These are phyloP conservation scores for Kalanchoe fedtschenkoi DNA, from an alignment of 164 flowering plant genomes.

Conservation along the genomic window DNA sequence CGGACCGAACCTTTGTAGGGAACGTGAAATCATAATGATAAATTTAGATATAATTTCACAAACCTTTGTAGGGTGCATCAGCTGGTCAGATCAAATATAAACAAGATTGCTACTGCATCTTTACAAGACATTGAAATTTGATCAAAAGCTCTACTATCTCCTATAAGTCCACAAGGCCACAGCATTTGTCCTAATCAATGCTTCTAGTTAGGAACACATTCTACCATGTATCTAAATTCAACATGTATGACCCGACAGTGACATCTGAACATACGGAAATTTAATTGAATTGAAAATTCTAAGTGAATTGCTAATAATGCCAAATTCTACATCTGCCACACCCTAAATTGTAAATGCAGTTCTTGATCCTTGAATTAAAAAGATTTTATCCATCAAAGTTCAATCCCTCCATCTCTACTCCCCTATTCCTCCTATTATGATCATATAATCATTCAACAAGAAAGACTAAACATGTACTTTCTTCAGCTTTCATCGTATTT, in stretches of 20 bases:
- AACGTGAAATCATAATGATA: not conserved
- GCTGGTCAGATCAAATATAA: slow-evolving; percentile 92
- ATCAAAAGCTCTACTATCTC: slow-evolving; percentile 43
- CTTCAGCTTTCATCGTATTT: too few species aligned
- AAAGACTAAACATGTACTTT: too few species aligned
- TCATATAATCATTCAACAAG: too few species aligned
- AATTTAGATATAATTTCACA: not conserved
- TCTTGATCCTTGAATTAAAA: slow-evolving; percentile 49
- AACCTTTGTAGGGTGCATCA: slow-evolving; percentile 81
- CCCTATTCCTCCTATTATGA: too few species aligned
- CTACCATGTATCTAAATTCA: not conserved
- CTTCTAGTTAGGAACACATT: not conserved
- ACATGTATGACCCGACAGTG: not conserved
- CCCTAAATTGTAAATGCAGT: slow-evolving; percentile 85
- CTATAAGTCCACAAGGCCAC: slow-evolving; percentile 21
- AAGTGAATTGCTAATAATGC: not conserved
- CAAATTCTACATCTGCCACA: slow-evolving; percentile 58
- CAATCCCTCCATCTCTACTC: slow-evolving; percentile 56
- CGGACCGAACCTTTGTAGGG: too few species aligned
- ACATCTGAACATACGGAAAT: not conserved
- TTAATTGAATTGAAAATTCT: not conserved
- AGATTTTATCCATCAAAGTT: slow-evolving; percentile 67
- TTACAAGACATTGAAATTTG: slow-evolving; percentile 82
- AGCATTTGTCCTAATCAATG: not conserved
- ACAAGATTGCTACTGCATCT: slow-evolving; percentile 74